These are phyloP conservation scores for Acarospora socialis DNA, from an alignment of 2,329 filamentous ascomycete genomes.

Conservation along the genomic window DNA sequence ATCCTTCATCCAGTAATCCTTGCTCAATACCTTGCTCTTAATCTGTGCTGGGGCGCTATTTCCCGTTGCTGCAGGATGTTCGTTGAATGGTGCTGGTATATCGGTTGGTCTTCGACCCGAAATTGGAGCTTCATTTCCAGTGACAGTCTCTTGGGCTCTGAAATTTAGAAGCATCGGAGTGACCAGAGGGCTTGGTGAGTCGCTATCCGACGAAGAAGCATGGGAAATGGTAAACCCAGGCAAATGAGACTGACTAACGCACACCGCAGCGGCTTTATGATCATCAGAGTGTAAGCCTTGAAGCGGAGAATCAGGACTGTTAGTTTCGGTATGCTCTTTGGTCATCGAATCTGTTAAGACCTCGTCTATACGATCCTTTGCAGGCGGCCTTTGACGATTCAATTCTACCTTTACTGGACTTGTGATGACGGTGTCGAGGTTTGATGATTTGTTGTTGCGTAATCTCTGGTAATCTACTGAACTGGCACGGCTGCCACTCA, in stretches of 20 bases:
- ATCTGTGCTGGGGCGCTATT: constrained; percentile 37
- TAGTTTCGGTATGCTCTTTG: too few species aligned
- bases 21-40: constrained; percentile 75
- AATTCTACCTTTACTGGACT: too few species aligned
- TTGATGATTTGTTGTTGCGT: too few species aligned
- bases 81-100: background rate
- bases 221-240: constrained; percentile 30
- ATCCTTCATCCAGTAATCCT: constrained; percentile 98
- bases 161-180: constrained; percentile 20
- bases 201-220: constrained; percentile 28
- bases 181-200: constrained; percentile 29
- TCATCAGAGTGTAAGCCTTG: too few species aligned
- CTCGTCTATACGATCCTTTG: too few species aligned
- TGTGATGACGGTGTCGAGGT: too few species aligned
- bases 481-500: too few species aligned
- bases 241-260: constrained; percentile 31
- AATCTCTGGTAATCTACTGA: too few species aligned
- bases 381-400: too few species aligned
- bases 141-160: constrained; percentile 10
- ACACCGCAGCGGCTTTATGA: too few species aligned
- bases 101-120: constrained; percentile 4
- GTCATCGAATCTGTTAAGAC: too few species aligned
- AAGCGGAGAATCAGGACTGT: too few species aligned
- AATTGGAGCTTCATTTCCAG: constrained; percentile 10
- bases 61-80: background rate